phyloP scores from a whole-genome alignment of 768 basidiomycete species.

The Leccinum variicolor region DNA sequence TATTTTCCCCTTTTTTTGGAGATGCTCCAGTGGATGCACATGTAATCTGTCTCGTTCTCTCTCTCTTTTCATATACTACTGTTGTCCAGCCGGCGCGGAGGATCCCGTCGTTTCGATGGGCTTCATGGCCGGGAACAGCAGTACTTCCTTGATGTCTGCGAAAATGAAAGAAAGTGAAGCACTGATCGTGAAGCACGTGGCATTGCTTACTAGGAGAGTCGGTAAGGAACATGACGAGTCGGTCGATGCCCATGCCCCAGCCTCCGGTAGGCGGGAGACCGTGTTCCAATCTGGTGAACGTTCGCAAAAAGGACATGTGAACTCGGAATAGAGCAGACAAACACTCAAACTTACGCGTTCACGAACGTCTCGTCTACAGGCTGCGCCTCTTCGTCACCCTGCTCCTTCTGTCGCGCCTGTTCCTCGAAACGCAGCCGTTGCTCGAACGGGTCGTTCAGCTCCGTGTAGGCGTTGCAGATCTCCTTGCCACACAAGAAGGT shows the following conservation, averaged over 20 bases:
- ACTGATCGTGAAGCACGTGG: background rate
- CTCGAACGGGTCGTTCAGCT: slow-evolving; percentile 98
- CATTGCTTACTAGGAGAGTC: slow-evolving; percentile 78
- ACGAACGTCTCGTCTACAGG: slow-evolving; percentile 95
- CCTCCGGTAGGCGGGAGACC: slow-evolving; percentile 97
- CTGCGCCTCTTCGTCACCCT: slow-evolving; percentile 97
- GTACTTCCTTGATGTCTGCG: slow-evolving; percentile 92
- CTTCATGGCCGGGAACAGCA: slow-evolving; percentile 98
- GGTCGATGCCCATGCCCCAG: slow-evolving; percentile 95
- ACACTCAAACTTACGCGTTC: slow-evolving; percentile 65
- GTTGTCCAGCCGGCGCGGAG: slow-evolving; percentile 30
- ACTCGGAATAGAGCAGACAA: background rate
- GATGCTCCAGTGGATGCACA: background rate
- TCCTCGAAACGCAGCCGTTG: slow-evolving; percentile 96
- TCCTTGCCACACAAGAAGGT: slow-evolving; percentile 98
- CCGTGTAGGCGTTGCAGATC: slow-evolving; percentile 98
- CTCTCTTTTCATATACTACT: background rate
- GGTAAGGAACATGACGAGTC: slow-evolving; percentile 97
- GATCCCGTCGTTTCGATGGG: slow-evolving; percentile 52
- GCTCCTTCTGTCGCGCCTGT: slow-evolving; percentile 90
- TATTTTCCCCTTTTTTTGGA: background rate
- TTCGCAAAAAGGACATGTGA: background rate
- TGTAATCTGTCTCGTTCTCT: background rate
- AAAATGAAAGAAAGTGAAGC: slow-evolving; percentile 2
- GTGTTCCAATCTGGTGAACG: slow-evolving; percentile 78